Evolutionary conservation across 1,284 basidiomycete species (phyloP), one percentile per base, ranked within the genome.

Genomic region (Pseudozyma sp.): DNA sequence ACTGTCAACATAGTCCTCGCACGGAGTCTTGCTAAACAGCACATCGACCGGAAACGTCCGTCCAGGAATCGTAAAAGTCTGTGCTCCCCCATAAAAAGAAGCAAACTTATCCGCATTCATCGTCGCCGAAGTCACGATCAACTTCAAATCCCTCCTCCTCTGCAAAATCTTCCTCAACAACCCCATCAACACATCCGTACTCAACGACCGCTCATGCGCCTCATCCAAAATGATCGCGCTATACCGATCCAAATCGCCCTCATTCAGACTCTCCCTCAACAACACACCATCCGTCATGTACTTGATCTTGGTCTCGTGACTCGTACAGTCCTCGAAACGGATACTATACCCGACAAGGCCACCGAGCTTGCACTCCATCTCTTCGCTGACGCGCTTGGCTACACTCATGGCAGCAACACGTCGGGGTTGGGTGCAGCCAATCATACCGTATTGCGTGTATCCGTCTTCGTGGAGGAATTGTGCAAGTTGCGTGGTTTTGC

Each of bases 91-190:
- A 78, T 97, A 99, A 86, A 99, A 99, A 8, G 59, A 19, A 86
- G 88, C 36, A 93, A 99, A 99, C 92, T 97, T 97, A 61, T 97
- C 94, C 0, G 96, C 92, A 82, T 99, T 98, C 96, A 99, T 98
- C 1, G 96, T 99, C 4, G 96, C 96, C 2, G 96, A 98, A 1
- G 96, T 98, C 38, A 99, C 95, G 76, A 99, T 96, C 45, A 99
- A 89, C 86, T 95, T 97, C 50, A 98, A 87, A 85, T 99, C 96
- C 68, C 95, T 88, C 70, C 96, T 88, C 8, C 96, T 89, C 1
- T 94, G 94, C 43, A 99, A 87, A 78, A 98, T 94, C 86, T 98
- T 98, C 53, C 90, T 89, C 14, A 98, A 87, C 39, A 99, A 87
- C 81, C 96, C 96, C 95, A 99, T 98, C 19, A 98, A 87, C 8